These are phyloP conservation scores for Colletotrichum karsti DNA, from an alignment of 2,329 filamentous ascomycete genomes.

Conservation along the genomic window DNA sequence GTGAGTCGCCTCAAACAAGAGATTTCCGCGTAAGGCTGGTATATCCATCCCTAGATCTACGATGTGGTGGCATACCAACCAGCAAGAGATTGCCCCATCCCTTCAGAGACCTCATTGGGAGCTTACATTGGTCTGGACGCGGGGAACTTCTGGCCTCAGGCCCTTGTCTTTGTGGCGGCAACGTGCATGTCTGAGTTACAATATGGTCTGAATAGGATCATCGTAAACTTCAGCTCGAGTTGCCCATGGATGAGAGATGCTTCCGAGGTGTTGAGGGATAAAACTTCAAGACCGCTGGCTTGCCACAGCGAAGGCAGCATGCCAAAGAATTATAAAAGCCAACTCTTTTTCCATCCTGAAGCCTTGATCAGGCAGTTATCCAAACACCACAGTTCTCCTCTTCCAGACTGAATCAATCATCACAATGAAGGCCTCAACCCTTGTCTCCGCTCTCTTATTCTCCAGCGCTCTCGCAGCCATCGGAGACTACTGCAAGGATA, in stretches of 20 bases:
- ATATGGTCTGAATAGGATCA: background rate
- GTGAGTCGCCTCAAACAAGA: background rate
- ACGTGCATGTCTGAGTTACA: background rate
- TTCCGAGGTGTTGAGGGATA: no score
- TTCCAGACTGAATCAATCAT: background rate
- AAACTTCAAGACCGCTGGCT: rapidly evolving
- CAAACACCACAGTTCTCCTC: background rate
- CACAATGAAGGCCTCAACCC: conserved; percentile 1
- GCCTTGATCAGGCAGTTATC: background rate
- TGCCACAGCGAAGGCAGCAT: background rate
- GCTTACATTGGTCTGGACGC: background rate
- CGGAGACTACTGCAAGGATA: conserved; percentile 15
- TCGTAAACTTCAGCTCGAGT: background rate
- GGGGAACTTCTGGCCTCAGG: background rate
- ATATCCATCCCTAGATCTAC: background rate
- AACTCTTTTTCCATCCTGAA: background rate
- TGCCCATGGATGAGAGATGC: background rate
- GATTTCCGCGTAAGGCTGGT: background rate
- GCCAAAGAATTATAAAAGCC: background rate
- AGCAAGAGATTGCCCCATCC: background rate
- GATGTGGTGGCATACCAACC: background rate
- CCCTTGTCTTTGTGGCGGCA: background rate
- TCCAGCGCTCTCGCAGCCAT: conserved; percentile 13
- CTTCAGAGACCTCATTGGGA: background rate
- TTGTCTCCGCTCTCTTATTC: conserved; percentile 5